A percentile compares a stretch with the other conserved stretches of the same genome.
Conservation (phyloP, 495 filamentous ascomycete genomes). For the Neurospora intermedia region DNA sequence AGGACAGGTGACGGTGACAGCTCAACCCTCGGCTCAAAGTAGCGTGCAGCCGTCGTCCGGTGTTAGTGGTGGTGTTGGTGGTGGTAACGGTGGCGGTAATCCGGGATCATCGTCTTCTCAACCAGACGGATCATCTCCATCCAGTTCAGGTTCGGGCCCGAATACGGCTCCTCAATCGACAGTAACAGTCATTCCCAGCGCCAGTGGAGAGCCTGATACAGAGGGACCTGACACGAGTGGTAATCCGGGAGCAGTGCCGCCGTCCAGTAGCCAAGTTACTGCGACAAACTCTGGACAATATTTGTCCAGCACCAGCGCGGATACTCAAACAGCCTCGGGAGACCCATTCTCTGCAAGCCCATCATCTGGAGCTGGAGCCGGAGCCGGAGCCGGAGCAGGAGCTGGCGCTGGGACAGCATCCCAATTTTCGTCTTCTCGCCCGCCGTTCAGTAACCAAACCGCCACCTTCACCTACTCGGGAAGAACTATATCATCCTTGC, state of each 20-base stretch:
- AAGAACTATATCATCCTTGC: neutral
- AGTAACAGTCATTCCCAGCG: neutral
- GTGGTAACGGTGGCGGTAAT: neutral
- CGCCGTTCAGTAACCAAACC: neutral
- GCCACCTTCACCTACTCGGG: neutral
- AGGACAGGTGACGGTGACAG: neutral
- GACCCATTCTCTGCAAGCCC: neutral
- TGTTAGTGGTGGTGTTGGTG: neutral
- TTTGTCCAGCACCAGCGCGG: neutral
- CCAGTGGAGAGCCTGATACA: neutral
- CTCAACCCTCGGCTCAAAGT: neutral
- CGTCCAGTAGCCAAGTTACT: neutral
- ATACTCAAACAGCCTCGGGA: neutral
- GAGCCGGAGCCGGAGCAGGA: neutral
- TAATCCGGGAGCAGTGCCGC: neutral
- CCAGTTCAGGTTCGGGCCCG: neutral
- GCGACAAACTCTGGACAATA: neutral
- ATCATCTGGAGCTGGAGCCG: neutral
- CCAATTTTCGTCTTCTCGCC: neutral
- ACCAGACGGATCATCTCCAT: neutral
- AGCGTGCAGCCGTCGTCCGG: neutral
- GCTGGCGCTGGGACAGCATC: neutral
- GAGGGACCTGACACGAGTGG: neutral
- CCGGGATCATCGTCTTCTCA: neutral
- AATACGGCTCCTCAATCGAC: neutral